Base-by-base conservation (phyloP, 345 rosid genomes). In the Barbarea vulgaris region DNA sequence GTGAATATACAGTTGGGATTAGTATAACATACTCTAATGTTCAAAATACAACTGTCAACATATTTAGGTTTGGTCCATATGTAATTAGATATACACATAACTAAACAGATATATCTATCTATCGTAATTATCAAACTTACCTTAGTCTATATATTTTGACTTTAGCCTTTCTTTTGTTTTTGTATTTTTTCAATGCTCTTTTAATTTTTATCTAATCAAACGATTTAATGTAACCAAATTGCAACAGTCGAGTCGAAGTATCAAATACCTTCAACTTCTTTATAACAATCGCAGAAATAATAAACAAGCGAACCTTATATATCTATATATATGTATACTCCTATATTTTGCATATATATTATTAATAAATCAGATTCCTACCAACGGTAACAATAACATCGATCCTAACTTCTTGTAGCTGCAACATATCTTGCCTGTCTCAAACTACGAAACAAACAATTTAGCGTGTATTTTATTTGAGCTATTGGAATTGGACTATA, bases 381-480 rank as follows among this genome's bases (percentile, higher is more conserved):
- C 67, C 62, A 75, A 51, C 74, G 50, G 53, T 60, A 67, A 68
- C 63, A 68, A 68, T 59, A 76, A 53, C 79, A 60, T 42, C 31
- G 30, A 76, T 61, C 57, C 70, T 76, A 52, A 60, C 64, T 69
- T 76, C 22, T 60, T 69, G 56, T 22, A 41, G 56, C 62, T 76
- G 74, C 69, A 60, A 75, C 55, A 51, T 61, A 50, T 69, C 41
- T 54, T 57, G 75, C 27, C 39, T 76, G 80, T 76, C 65, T 54
- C 65, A 76, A 62, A 76, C 63, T 62, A 69, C 70, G 75, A 76
- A 76, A 76, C 80, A 76, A 59, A 53, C 57, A 33, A 22, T 62
- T 62, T 34, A 55, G 31, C 27, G 58, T 54, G 44, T 76, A 62
- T 61, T 69, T 61, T 61, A 69, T 69, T 61, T 42, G 22, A 69